Evolutionary conservation across 768 basidiomycete species (phyloP), one percentile per base, ranked within the genome.

Genomic region (Boletus huronensis): DNA sequence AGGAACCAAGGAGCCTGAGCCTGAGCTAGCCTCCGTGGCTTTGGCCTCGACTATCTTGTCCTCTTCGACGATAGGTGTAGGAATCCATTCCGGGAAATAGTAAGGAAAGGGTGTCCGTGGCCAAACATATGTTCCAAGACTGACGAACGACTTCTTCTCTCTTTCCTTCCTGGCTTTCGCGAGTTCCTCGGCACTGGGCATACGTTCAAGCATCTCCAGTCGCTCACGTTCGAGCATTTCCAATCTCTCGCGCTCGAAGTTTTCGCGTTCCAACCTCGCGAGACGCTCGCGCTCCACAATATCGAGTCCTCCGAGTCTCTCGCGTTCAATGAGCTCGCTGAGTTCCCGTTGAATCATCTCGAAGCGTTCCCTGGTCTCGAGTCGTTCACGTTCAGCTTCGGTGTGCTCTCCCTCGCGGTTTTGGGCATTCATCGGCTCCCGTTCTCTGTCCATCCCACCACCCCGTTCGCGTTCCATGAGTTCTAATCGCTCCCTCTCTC

Each of bases 291-390:
- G 69, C 35, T 72, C 69, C 53, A 61, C 31, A 16, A 51, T 41
- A 38, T 70, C 67, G 5, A 69, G 68, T 36, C 59, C 65, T 31
- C 55, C 68, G 7, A 69, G 45, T n/a, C 68, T 62, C 16, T 72
- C 66, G 32, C 69, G 67, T 25, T 70, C 69, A 25, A 53, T 47
- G 28, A 71, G 64, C 16, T 72, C 70, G 36, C 50, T 26, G 45
- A 66, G 53, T 50, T 72, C 74, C n/a, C 74, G 63, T 34, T 73
- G 72, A 19, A 70, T 47, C 61, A 65, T 59, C 49, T 74, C 67
- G 35, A 70, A 63, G 48, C 62, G 64, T 53, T 65, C 65, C 41
- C 57, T 55, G 6, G 55, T 38, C 25, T 62, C 67, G 17, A 60
- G 40, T 41, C 64, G 70, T 52, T 70, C 69, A 3, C 63, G 67